Conservation (phyloP, 768 basidiomycete species). For the Auricularia auricula-judae region DNA sequence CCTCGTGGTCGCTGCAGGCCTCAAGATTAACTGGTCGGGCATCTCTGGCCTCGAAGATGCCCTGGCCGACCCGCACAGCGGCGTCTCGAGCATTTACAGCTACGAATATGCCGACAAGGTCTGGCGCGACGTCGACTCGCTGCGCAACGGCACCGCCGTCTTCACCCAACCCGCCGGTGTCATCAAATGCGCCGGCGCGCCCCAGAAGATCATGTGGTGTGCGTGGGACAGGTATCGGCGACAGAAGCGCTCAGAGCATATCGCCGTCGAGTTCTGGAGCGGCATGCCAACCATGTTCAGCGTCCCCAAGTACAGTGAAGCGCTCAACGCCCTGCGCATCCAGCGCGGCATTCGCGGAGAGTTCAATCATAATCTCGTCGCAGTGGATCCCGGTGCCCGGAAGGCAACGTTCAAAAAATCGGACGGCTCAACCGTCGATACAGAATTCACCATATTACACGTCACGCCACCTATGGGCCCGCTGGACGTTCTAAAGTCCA, state of each 20-base stretch:
- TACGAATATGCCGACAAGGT: conserved; percentile 84
- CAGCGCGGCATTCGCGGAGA: conserved; percentile 70
- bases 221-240: conserved; percentile 72
- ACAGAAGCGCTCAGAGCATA: conserved; percentile 45
- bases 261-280: conserved; percentile 70
- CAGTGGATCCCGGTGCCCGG: conserved; percentile 57
- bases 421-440: conserved; percentile 57
- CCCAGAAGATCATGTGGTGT: conserved; percentile 97
- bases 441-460: conserved; percentile 76
- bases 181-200: conserved; percentile 88
- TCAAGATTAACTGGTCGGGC: conserved; percentile 75
- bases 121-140: conserved; percentile 69
- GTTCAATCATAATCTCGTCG: conserved; percentile 75
- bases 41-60: conserved; percentile 59
- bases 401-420: conserved; percentile 77
- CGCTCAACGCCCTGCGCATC: conserved; percentile 63
- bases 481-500: conserved; percentile 63
- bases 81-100: conserved; percentile 88
- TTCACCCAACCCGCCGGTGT: conserved; percentile 92
- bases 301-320: conserved; percentile 92
- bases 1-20: conserved; percentile 79
- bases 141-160: conserved; percentile 71
- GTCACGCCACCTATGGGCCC: conserved; percentile 91
- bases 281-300: conserved; percentile 95
- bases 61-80: conserved; percentile 61